These are phyloP conservation scores for Canariomyces notabilis DNA, from an alignment of 2,329 filamentous ascomycete genomes.

Conservation along the genomic window DNA sequence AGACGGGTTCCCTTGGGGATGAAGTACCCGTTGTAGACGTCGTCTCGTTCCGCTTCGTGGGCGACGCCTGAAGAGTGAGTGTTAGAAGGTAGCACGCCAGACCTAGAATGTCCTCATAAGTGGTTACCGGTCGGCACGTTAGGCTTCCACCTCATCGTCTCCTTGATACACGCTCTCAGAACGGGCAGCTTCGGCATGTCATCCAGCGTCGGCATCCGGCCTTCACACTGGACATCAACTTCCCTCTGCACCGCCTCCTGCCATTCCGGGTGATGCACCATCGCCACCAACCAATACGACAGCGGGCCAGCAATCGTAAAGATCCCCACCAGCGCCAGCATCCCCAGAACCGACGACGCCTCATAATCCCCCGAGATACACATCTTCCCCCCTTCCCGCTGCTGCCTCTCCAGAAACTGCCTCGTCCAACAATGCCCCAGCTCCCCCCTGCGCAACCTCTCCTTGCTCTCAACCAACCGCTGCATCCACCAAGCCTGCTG, in stretches of 20 bases:
- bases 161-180: slow-evolving; percentile 43
- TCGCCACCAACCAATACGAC: slow-evolving; percentile 36
- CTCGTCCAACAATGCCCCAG: slow-evolving; percentile 38
- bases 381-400: slow-evolving; percentile 23
- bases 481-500: slow-evolving; percentile 51
- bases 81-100: no score
- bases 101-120: no score
- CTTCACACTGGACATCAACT: slow-evolving; percentile 40
- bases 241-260: slow-evolving; percentile 41
- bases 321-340: slow-evolving; percentile 35
- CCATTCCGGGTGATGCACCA: slow-evolving; percentile 46
- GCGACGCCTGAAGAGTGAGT: slow-evolving; percentile 43
- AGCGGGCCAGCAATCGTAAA: slow-evolving; percentile 35
- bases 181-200: slow-evolving; percentile 39
- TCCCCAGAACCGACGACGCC: slow-evolving; percentile 32
- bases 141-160: slow-evolving; percentile 41
- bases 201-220: slow-evolving; percentile 38
- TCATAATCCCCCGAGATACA: slow-evolving; percentile 22
- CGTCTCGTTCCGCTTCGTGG: slow-evolving; percentile 47
- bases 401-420: slow-evolving; percentile 36
- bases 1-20: slow-evolving; percentile 44
- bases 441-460: slow-evolving; percentile 36
- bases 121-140: slow-evolving; percentile 38
- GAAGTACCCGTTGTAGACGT: slow-evolving; percentile 44
- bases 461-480: slow-evolving; percentile 34